These are phyloP conservation scores for Bacidia gigantensis DNA, from an alignment of 495 filamentous ascomycete species.

Conservation along the genomic window DNA sequence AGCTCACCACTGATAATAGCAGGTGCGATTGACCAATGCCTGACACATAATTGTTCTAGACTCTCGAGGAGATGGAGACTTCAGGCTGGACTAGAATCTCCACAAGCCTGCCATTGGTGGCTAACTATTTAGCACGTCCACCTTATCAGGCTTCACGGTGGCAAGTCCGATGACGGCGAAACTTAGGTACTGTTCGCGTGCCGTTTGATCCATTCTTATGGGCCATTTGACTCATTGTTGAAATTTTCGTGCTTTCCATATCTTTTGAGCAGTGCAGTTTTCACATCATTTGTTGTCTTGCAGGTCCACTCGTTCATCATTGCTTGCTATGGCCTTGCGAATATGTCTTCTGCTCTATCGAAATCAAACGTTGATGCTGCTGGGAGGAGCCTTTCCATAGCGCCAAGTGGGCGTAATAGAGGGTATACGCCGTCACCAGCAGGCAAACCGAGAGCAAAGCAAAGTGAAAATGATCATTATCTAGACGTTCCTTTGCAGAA, in stretches of 20 bases:
- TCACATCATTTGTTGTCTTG: no score
- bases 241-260: no score
- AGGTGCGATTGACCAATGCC: no score
- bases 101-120: no score
- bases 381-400: not conserved
- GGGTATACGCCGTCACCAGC: not conserved
- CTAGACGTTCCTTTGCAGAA: slow-evolving; percentile 9
- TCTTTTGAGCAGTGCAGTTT: no score
- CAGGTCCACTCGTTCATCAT: no score
- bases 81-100: no score
- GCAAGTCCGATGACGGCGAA: not conserved
- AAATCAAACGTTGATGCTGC: not conserved
- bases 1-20: no score
- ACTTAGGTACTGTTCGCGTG: not conserved
- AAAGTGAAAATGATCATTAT: slow-evolving; percentile 1
- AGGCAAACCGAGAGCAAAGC: not conserved
- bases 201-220: no score
- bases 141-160: not conserved
- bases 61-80: no score
- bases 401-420: not conserved
- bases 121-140: not conserved
- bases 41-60: no score
- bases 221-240: no score
- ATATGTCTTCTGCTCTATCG: not conserved
- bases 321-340: not conserved